A percentile compares a stretch with the other conserved stretches of the same genome.
phyloP scores from a whole-genome alignment of 495 filamentous ascomycete genomes.

The Bacidia gigantensis region DNA sequence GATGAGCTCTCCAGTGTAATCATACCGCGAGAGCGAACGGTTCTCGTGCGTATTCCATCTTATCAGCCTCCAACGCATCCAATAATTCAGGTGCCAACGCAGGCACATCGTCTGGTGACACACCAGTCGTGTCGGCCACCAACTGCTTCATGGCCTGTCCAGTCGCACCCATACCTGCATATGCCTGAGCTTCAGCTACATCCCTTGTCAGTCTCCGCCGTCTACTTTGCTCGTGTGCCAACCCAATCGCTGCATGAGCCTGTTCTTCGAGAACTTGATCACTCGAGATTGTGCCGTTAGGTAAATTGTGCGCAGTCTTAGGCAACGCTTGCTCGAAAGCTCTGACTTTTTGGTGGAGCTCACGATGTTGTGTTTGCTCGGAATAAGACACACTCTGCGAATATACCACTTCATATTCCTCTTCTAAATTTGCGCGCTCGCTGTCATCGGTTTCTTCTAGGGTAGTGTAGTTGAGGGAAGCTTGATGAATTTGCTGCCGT shows the following conservation, averaged over 20 bases:
- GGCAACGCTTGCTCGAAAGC: slow-evolving; percentile 10
- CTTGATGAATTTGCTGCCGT: slow-evolving; percentile 8
- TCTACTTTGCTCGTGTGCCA: slow-evolving; percentile 11
- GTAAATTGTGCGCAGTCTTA: slow-evolving; percentile 2
- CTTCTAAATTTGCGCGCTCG: slow-evolving; percentile 1
- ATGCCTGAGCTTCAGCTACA: slow-evolving; percentile 11
- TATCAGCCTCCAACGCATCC: slow-evolving; percentile 13
- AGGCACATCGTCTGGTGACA: slow-evolving; percentile 8
- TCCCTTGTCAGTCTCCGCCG: slow-evolving; percentile 9
- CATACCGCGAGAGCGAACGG: no score
- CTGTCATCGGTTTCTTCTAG: slow-evolving; percentile 6
- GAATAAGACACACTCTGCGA: slow-evolving; percentile 7
- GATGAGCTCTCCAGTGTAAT: no score
- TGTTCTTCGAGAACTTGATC: slow-evolving; percentile 8
- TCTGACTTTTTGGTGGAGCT: slow-evolving; percentile 14
- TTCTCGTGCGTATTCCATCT: slow-evolving; percentile 2
- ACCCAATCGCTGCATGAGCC: slow-evolving; percentile 5
- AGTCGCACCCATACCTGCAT: slow-evolving; percentile 15
- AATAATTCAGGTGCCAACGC: slow-evolving; percentile 13
- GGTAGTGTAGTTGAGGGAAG: background rate
- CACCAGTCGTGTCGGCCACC: slow-evolving; percentile 12
- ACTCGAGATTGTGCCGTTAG: background rate
- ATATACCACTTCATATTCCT: slow-evolving; percentile 3
- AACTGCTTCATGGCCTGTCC: slow-evolving; percentile 13
- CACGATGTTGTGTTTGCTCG: slow-evolving; percentile 16